Evolutionary conservation across 2,329 filamentous ascomycete genomes (phyloP), one percentile per base, ranked within the genome.

Genomic region (Aaosphaeria arxii): DNA sequence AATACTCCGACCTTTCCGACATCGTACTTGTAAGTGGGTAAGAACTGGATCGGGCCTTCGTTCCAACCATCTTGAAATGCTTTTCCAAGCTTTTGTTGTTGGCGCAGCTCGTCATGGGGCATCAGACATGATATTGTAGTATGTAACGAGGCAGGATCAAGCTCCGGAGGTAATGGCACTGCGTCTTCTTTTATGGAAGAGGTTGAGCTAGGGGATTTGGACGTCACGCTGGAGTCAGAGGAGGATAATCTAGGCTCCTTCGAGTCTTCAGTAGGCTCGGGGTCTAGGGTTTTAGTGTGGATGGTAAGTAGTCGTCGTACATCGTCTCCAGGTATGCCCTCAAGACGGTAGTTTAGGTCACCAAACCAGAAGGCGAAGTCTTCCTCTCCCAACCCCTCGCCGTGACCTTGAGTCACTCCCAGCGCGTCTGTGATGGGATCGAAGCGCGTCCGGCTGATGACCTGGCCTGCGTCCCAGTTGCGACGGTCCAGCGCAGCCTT

Each of bases 21-120:
- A 62, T 99, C 95, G 59, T 99, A 99, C 69, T 99, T 99, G 71
- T 99, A 99, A 0, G 94, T 95, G 1, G 94, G 94, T 11, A 97
- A 69, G 62, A 99, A 99, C 1, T 83, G 83, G 47, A 99, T 91
- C 1, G 84, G 78, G 0, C 91, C 94, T 75, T 99, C 94, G 44
- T 81, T 80, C 91, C 94, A 99, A 1, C 91, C 92, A 52, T 96
- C 89, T 50, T 95, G 83, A 53, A 99, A 95, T 0, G 85, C 84
- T 64, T 88, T 94, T n/a, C 83, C 81, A 36, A 83, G 74, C 55
- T 80, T 83, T 58, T 95, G 91, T 50, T 89, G 82, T 48, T 84
- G 80, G 4, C 77, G 80, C 4, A 99, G 79, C 68, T 99, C 91
- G 59, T 99, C 94, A 61, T 97, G 92, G 0, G 90, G 87, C 1